These are phyloP conservation scores for Pochonia chlamydosporia DNA, from an alignment of 2,329 filamentous ascomycete genomes.

Conservation along the genomic window DNA sequence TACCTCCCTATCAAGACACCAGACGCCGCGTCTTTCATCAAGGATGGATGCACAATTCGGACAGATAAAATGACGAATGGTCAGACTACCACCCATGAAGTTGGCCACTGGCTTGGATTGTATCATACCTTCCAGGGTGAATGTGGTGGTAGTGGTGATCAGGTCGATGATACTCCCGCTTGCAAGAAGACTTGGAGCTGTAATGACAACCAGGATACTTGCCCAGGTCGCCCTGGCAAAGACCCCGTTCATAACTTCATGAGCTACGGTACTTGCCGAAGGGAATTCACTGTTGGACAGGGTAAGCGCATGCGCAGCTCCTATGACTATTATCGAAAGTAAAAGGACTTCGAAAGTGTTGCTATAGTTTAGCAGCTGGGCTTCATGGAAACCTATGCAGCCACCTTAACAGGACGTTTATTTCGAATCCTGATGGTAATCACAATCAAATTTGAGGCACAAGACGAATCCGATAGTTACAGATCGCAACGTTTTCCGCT, in stretches of 20 bases:
- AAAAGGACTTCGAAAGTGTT: no score
- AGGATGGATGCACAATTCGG: conserved; percentile 16
- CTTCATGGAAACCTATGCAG: no score
- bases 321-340: not conserved
- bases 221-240: conserved; percentile 15
- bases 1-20: not conserved
- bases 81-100: conserved; percentile 27
- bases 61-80: conserved; percentile 13
- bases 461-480: no score
- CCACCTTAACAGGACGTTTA: no score
- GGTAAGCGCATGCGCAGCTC: not conserved
- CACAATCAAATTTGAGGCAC: no score
- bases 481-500: no score
- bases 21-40: conserved; percentile 14
- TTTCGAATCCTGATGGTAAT: no score
- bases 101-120: no score
- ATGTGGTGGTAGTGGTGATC: conserved; percentile 26
- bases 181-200: conserved; percentile 23
- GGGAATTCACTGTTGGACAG: conserved; percentile 2
- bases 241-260: conserved; percentile 24
- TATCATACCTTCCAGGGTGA: conserved; percentile 37
- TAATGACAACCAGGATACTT: conserved; percentile 22
- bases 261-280: conserved; percentile 12
- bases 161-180: conserved; percentile 32
- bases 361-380: no score